Base-by-base conservation (phyloP, 345 rosid genomes). In the Kernera saxatilis region DNA sequence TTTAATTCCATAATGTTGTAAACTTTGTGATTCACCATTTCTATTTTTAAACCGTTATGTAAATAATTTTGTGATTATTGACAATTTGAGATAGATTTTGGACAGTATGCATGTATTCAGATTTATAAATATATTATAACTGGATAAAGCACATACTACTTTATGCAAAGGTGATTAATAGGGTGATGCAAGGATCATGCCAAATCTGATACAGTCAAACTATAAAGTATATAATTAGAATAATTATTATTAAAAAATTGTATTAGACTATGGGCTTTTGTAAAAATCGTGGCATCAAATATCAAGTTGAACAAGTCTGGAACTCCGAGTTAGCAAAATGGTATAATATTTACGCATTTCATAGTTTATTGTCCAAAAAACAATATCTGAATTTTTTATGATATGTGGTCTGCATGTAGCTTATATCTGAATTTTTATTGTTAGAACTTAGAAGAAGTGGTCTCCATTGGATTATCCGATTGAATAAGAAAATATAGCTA, bases 401-500 rank as follows among this genome's bases (percentile, higher is more conserved):
- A 44, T 60, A 18, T 68, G 78, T 75, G 74, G 78, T 52, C 49
- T 35, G 74, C 78, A 75, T 75, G 78, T 75, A 75, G 69, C 50
- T 67, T 23, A 53, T 51, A 33, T 74, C 8, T 51, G 19, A 41
- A 22, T 39, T 52, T 74, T 75, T 18, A 7, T 33, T 43, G 8
- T 4, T 67, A 36, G 48, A 60, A 23, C 5, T 4, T 67, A 36
- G 48, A 60, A 23, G 78, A 67, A 51, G 5, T 67, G 22, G 69
- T 26, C 73, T 52, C 18, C 15, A 0, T 33, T 17, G n/a, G 21
- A 30, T 12, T 12, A 17, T 67, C 17, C 1, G 3, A n/a, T 10
- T 48, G 46, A 15, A 30, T 67, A 41, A 57, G 51, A 58, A 55
- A 39, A 45, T 32, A 65, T 21, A 55, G 35, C 45, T 35, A 51